These are phyloP conservation scores for Nigrospora sphaerica DNA, from an alignment of 2,329 filamentous ascomycete species.

Conservation along the genomic window DNA sequence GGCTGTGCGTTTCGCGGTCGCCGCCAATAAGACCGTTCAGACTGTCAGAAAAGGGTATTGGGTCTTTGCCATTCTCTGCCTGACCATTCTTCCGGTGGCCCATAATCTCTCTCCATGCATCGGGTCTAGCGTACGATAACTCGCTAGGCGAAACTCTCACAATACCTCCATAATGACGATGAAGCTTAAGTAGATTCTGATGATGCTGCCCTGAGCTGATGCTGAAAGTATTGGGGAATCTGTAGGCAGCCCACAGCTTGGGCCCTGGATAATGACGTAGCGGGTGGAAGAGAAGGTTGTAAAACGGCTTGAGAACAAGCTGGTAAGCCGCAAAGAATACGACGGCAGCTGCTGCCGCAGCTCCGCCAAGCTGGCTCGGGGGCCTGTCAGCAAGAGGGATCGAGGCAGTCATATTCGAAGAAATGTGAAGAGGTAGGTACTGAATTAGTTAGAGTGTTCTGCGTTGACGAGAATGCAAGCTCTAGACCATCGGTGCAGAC, in stretches of 20 bases:
- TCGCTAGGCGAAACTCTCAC: constrained; percentile 32
- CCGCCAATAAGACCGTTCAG: constrained; percentile 19
- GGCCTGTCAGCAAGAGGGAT: too few relatives aligned
- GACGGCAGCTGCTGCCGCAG: too few relatives aligned
- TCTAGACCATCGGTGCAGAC: too few relatives aligned
- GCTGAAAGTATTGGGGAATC: neutral
- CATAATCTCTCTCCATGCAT: constrained; percentile 25
- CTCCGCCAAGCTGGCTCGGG: too few relatives aligned
- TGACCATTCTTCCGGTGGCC: constrained; percentile 11
- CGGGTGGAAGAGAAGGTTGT: constrained; percentile 15
- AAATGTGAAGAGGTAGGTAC: too few relatives aligned
- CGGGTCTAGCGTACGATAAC: constrained; percentile 27
- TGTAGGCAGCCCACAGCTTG: constrained; percentile 8
- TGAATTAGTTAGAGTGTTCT: too few relatives aligned
- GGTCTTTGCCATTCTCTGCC: constrained; percentile 17
- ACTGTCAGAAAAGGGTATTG: constrained; percentile 13
- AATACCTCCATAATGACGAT: constrained; percentile 27
- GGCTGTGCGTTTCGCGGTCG: constrained; percentile 10
- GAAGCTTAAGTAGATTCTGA: constrained; percentile 12
- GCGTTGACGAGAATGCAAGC: too few relatives aligned
- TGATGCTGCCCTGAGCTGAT: constrained; percentile 5
- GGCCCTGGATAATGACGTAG: constrained; percentile 14
- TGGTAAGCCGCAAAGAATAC: too few relatives aligned
- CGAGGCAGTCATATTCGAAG: too few relatives aligned
- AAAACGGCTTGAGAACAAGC: neutral